Conservation (phyloP, 805 yeast genomes). For the Hanseniaspora taiwanica region DNA sequence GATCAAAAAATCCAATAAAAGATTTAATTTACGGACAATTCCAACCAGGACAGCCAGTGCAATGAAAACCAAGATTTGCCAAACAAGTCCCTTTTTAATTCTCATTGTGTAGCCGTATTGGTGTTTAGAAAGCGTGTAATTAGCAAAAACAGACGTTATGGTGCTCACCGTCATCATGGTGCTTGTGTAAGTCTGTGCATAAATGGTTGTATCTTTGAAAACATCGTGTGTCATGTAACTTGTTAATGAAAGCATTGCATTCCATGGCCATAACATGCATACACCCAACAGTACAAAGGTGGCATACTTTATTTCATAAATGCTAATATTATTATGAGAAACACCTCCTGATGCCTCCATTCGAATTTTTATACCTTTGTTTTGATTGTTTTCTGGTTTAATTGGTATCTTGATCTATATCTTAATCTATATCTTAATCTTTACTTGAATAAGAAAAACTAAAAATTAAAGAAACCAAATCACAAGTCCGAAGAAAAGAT, state of each 20-base stretch:
- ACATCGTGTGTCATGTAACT: conserved; percentile 56
- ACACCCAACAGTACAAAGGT: conserved; percentile 62
- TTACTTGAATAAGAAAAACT: no score
- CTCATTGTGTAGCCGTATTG: conserved; percentile 47
- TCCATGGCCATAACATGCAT: conserved; percentile 93
- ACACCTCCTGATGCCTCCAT: not conserved
- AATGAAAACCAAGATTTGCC: conserved; percentile 46
- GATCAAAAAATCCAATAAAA: conserved; percentile 26
- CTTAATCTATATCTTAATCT: no score
- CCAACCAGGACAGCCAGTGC: conserved; percentile 37
- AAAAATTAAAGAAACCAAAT: no score
- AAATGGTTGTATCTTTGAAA: conserved; percentile 33
- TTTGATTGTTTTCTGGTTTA: not conserved
- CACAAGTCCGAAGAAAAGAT: no score
- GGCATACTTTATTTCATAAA: conserved; percentile 26
- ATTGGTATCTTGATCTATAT: no score
- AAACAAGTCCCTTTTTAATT: conserved; percentile 43
- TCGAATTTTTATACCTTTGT: not conserved
- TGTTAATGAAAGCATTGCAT: conserved; percentile 76
- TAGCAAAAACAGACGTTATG: conserved; percentile 44
- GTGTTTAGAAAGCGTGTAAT: conserved; percentile 47
- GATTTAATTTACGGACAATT: conserved; percentile 12
- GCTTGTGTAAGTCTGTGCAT: conserved; percentile 54
- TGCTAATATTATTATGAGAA: no score
- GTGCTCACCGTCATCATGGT: conserved; percentile 86